Evolutionary conservation across 805 yeast species (phyloP), one percentile per base, ranked within the genome.

Genomic region (Candida odintsovae): DNA sequence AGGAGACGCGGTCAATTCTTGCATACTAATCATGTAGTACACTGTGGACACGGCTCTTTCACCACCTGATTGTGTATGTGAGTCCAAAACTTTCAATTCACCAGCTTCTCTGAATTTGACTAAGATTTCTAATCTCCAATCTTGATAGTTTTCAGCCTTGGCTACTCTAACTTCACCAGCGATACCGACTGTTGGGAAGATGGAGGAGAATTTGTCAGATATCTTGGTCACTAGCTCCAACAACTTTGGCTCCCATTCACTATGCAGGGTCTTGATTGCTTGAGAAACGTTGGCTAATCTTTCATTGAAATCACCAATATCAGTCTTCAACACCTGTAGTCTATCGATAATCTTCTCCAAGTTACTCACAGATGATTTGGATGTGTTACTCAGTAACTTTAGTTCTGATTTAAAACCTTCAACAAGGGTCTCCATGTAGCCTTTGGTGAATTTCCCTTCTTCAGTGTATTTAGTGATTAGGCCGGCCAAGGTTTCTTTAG

Each of bases 11-110:
- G 97, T 83, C 47, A 86, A 73, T 11, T 90, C 92, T 67, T 94
- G 99, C 51, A 94, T 70, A 1, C 98, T 83, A 73, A 94, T 86
- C 60, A 94, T 77, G 62, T 86, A 94, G 44, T 90, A 77, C 2
- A 92, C 92, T 0, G 98, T 94, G 0, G 97, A 83, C 0, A 94
- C 96, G 1, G 98, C 95, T 58, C 96, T 78, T 65, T 94, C 99
- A 43, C 99, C 99, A 47, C 99, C 99, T 1, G 97, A 88, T 63
- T 94, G 99, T 3, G 92, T 80, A 48, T 85, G 89, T n/a, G 88
- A 80, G 57, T 88, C 90, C 42, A 94, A 71, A 18, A 78, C 77
- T 51, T 82, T 81, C 49, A 86, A 63, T n/a, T 75, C 80, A 15
- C 90, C 80, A 41, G 74, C 78, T 53, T 85, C 89, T 59, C 99